Conservation (phyloP, 257 asterid species). For the Gardenia jasminoides region DNA sequence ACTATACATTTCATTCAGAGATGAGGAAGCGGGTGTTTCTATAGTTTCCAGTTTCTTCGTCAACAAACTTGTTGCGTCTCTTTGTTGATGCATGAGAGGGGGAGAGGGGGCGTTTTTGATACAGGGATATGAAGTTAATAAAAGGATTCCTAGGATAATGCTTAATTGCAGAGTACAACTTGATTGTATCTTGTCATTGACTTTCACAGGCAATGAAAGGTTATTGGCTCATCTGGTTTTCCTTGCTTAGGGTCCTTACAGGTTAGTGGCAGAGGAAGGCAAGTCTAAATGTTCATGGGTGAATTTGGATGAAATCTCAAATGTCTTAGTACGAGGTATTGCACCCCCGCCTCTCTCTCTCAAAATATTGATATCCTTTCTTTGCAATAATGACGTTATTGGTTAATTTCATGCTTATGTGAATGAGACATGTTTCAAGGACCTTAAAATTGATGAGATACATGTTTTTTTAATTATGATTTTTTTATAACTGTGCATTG, state of each 20-base stretch:
- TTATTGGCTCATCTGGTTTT: slow-evolving; percentile 22
- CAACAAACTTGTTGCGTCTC: not conserved
- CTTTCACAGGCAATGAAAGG: not conserved
- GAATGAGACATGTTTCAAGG: not conserved
- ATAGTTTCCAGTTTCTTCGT: not conserved
- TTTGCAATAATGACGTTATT: not conserved
- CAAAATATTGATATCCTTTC: not conserved
- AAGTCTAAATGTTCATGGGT: slow-evolving; percentile 94
- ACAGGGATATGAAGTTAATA: not conserved
- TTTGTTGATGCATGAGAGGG: not conserved
- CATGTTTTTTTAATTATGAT: not conserved
- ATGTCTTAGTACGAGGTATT: slow-evolving; percentile 80
- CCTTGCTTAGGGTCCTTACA: slow-evolving; percentile 80
- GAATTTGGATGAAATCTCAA: slow-evolving; percentile 87
- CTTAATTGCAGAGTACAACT: not conserved
- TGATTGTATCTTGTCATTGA: not conserved
- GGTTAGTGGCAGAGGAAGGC: slow-evolving; percentile 96
- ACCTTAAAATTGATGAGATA: not conserved
- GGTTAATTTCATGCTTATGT: not conserved
- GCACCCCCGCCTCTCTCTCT: slow-evolving; percentile 6
- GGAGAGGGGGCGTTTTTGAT: not conserved
- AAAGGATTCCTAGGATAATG: not conserved
- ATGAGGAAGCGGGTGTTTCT: not conserved
- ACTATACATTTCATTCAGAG: not conserved
- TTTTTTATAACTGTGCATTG: slow-evolving; percentile 11